phyloP scores from a whole-genome alignment of 306 rosid species.

The Quercus cerris region DNA sequence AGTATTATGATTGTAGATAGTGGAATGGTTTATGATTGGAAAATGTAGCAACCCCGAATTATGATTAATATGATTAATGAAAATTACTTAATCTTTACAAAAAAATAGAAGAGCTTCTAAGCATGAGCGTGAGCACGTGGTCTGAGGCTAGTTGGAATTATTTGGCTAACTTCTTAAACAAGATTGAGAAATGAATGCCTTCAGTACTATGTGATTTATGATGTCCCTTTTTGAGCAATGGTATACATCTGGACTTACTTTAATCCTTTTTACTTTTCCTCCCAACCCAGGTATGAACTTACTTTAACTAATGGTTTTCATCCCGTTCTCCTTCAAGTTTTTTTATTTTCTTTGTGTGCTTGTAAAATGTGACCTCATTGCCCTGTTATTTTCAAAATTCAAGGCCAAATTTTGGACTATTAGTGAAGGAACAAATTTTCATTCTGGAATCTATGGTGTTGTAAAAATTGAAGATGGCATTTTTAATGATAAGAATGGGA shows the following conservation, averaged over 20 bases:
- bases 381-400: background rate
- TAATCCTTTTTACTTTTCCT: background rate
- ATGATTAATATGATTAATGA: too few species aligned
- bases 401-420: background rate
- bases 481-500: too few species aligned
- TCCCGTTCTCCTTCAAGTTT: background rate
- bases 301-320: too few species aligned
- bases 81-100: too few species aligned
- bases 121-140: rapidly evolving
- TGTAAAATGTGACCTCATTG: background rate
- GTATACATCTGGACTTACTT: background rate
- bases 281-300: too few species aligned
- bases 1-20: too few species aligned
- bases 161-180: background rate
- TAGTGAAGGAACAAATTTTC: background rate
- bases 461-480: too few species aligned
- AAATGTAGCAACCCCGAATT: too few species aligned
- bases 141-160: too few species aligned
- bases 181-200: background rate
- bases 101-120: too few species aligned
- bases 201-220: background rate
- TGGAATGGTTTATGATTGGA: too few species aligned
- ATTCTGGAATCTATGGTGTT: background rate
- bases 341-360: background rate
- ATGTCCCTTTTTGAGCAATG: background rate